phyloP scores from a whole-genome alignment of 169 alveolate genomes.

The Cryptosporidium parvum region DNA sequence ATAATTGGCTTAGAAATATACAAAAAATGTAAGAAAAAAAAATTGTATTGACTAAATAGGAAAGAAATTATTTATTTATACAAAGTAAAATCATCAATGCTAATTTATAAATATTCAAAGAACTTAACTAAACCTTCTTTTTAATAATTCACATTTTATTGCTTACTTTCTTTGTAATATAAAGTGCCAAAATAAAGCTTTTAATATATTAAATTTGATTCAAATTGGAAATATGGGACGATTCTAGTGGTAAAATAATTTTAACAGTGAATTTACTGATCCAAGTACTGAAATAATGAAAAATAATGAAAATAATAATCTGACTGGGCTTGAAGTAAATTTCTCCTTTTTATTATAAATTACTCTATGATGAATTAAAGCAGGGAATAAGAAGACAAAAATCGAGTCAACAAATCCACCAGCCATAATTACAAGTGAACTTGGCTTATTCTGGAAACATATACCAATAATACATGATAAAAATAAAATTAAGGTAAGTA shows the following conservation, averaged over 20 bases:
- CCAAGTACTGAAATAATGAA: conserved; percentile 36
- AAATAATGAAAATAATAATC: conserved; percentile 29
- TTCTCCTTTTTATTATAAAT: not conserved
- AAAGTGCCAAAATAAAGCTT: not conserved
- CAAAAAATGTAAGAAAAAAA: not conserved
- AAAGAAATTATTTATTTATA: too few relatives aligned
- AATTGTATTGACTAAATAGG: too few relatives aligned
- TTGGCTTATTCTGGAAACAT: not conserved
- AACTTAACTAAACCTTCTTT: not conserved
- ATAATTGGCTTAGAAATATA: too few relatives aligned
- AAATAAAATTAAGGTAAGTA: conserved; percentile 14
- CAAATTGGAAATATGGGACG: not conserved
- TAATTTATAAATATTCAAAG: too few relatives aligned
- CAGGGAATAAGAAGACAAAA: conserved; percentile 62
- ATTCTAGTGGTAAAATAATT: not conserved
- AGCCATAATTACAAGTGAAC: conserved; percentile 21
- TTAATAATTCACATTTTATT: too few relatives aligned
- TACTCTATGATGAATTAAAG: conserved; percentile 48
- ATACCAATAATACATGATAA: conserved; percentile 42
- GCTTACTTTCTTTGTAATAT: not conserved
- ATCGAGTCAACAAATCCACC: conserved; percentile 70
- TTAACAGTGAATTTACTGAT: not conserved
- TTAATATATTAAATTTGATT: conserved; percentile 1
- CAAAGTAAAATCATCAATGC: too few relatives aligned
- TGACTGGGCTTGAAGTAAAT: conserved; percentile 32